phyloP scores from a whole-genome alignment of 2,329 filamentous ascomycete species.

The Colletotrichum tamarilloi region DNA sequence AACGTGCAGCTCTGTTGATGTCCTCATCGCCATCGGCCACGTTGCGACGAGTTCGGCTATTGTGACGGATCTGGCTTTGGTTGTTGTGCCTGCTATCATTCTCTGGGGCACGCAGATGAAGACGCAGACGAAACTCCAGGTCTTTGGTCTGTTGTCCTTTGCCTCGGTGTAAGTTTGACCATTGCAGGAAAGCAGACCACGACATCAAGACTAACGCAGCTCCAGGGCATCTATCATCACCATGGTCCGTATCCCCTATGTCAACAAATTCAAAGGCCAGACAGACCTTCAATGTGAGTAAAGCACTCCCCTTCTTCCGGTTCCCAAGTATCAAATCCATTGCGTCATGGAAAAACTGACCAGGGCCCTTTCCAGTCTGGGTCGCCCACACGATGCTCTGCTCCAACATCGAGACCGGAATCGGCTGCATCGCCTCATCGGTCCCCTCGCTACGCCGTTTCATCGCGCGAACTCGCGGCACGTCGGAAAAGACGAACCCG shows the following conservation, averaged over 20 bases:
- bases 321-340: not conserved
- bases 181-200: too few relatives aligned
- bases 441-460: slow-evolving; percentile 37
- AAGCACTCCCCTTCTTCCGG: not conserved
- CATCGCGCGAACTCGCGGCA: slow-evolving; percentile 27
- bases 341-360: not conserved
- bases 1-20: slow-evolving; percentile 35
- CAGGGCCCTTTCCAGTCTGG: slow-evolving; percentile 22
- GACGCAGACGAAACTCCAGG: slow-evolving; percentile 38
- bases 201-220: not conserved
- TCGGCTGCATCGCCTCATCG: slow-evolving; percentile 39
- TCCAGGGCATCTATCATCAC: slow-evolving; percentile 38
- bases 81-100: slow-evolving; percentile 45
- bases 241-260: slow-evolving; percentile 39
- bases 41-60: slow-evolving; percentile 46
- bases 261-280: slow-evolving; percentile 37
- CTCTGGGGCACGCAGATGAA: slow-evolving; percentile 48
- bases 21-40: slow-evolving; percentile 41
- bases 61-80: slow-evolving; percentile 45
- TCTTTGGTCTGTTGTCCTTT: slow-evolving; percentile 38
- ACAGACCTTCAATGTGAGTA: slow-evolving; percentile 31
- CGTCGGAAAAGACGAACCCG: slow-evolving; percentile 23
- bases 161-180: slow-evolving; percentile 32
- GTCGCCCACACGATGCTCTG: slow-evolving; percentile 37
- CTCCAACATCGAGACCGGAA: slow-evolving; percentile 40